Evolutionary conservation across 352 stramenopile genomes (phyloP), one percentile per base, ranked within the genome.

Genomic region (Phytophthora cactorum): DNA sequence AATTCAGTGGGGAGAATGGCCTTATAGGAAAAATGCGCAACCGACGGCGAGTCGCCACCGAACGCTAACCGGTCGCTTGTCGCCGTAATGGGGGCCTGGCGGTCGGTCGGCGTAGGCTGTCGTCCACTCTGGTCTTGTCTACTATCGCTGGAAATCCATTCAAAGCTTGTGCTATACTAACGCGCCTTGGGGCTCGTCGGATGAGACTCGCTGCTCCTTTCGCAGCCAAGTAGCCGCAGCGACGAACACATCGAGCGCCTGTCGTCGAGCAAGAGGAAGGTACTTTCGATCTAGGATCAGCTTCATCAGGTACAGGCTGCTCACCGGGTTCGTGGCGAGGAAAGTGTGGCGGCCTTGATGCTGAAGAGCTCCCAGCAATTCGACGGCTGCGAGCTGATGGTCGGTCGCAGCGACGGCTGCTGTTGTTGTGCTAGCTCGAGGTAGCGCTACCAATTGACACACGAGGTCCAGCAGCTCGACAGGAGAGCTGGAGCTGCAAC

Each of bases 381-480:
- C 62, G 32, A 72, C 62, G 1, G 59, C 59, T 29, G 56, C 63
- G 3, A 78, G 46, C 47, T 59, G 70, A 10, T 75, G 70, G 27
- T 72, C 60, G 5, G 52, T 78, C 2, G 69, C 65, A n/a, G 47
- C 52, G 2, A 38, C n/a, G 5, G 39, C 44, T n/a, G 57, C 62
- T 45, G 28, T 72, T 9, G 52, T 55, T 22, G 49, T 57, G 25
- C 52, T 58, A 2, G 46, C 47, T 14, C 45, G 49, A 47, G 64
- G 69, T 29, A 71, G 14, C n/a, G 65, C 52, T 7, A 70, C 59
- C 15, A 73, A 59, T 4, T 75, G 61, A 45, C 51, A 67, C 17
- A 75, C 66, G n/a, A 74, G 55, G 15, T 77, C 62, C 17, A 78
- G 51, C 46, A 80, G 27, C 28, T 80, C 63, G n/a, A 77, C 56